Evolutionary conservation across 805 yeast genomes (phyloP).

Genomic region (Candida gorgasii): DNA sequence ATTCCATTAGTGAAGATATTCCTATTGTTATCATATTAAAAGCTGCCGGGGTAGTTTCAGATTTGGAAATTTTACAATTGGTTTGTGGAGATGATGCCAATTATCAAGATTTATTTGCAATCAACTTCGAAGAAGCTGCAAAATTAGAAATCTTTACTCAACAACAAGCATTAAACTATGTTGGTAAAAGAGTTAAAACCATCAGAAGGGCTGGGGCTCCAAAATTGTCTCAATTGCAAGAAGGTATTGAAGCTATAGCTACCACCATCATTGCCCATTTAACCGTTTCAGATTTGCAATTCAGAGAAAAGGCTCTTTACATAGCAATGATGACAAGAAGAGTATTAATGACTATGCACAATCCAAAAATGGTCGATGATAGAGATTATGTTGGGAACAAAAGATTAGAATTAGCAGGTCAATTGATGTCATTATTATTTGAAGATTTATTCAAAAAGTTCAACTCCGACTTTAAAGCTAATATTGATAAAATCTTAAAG

Average conservation of each 20-base stretch:
- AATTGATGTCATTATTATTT: constrained; percentile 88
- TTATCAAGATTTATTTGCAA: constrained; percentile 89
- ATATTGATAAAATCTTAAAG: constrained; percentile 88
- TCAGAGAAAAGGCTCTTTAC: constrained; percentile 91
- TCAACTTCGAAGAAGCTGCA: constrained; percentile 93
- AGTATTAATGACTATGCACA: constrained; percentile 92
- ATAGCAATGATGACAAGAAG: constrained; percentile 96
- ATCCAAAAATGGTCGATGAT: constrained; percentile 95
- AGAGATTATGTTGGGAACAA: constrained; percentile 98
- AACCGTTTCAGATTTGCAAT: constrained; percentile 79
- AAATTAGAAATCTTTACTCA: constrained; percentile 84
- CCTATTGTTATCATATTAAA: constrained; percentile 92
- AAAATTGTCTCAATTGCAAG: constrained; percentile 77
- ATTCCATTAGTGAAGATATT: constrained; percentile 91
- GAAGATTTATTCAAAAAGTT: constrained; percentile 97
- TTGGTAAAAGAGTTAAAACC: constrained; percentile 90
- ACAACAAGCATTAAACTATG: constrained; percentile 87
- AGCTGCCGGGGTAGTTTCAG: constrained; percentile 93
- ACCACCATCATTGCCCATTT: constrained; percentile 96
- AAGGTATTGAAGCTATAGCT: constrained; percentile 95
- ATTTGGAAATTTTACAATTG: constrained; percentile 87
- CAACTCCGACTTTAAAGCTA: constrained; percentile 90
- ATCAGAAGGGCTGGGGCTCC: constrained; percentile 85
- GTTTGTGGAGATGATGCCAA: constrained; percentile 89
- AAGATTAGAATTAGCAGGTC: constrained; percentile 96